Evolutionary conservation across 2,329 filamentous ascomycete genomes (phyloP), one percentile per base, ranked within the genome.

Genomic region (Phyllosticta paracitricarpa): DNA sequence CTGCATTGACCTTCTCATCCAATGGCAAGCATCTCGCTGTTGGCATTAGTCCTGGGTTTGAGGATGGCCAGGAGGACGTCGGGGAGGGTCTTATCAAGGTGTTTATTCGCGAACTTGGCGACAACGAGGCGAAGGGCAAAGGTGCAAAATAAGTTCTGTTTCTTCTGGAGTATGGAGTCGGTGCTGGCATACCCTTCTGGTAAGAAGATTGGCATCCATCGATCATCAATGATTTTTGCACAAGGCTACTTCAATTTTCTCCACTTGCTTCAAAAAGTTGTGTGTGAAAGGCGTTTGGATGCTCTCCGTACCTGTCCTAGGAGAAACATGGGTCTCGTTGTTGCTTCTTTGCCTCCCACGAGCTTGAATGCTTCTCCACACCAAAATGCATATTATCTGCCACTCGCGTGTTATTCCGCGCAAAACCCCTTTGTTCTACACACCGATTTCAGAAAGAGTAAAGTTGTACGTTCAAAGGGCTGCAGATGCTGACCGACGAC

Each of bases 101-200:
- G 30, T 85, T 89, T 70, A 83, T 99, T 28, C 81, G 93, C 63
- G 91, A 96, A 76, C 79, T 99, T 58, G 85, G 87, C 5, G 91
- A 96, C 69, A 89, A 84, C 8, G 94, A 99, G 76, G 91, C 92
- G 4, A 91, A 92, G 76, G 88, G 87, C 24, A 96, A 96, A 76
- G 85, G 85, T 4, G 80, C 84, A 53, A 92, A 91, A 77, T 62
- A 56, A 52, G 12, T 8, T 9, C 14, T 30, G 6, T 28, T n/a
- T 10, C 9, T n/a, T n/a, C 12, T 35, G 54, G 35, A 51, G 25
- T 60, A n/a, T 54, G 58, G 58, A 61, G 58, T 56, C 51, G 14
- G 14, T 48, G 40, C 17, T 48, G 40, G 40, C 12, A 48, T 48
- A 48, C 40, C 40, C 40, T 48, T 48, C 33, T 48, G 40, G 40